A percentile compares a stretch with the other conserved stretches of the same genome.
phyloP scores from a whole-genome alignment of 1,139 yeast species.

The Candida sp. region DNA sequence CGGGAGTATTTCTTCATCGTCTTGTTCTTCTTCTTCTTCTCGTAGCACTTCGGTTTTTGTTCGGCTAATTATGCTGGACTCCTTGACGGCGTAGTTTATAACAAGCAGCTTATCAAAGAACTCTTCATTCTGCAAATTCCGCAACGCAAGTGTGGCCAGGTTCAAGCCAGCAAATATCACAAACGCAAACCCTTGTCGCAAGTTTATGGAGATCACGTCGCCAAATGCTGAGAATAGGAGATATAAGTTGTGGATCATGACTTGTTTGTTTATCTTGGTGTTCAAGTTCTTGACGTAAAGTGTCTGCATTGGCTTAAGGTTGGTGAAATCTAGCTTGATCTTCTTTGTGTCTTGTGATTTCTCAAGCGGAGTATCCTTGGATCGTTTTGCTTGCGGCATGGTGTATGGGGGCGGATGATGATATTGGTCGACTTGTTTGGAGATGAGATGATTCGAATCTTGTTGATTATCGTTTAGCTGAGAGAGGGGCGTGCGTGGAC shows the following conservation, averaged over 20 bases:
- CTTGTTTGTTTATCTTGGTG: slow-evolving; percentile 54
- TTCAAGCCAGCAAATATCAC: slow-evolving; percentile 54
- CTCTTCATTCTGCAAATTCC: slow-evolving; percentile 47
- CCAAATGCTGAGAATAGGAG: slow-evolving; percentile 71
- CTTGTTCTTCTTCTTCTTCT: slow-evolving; percentile 7
- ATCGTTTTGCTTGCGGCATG: slow-evolving; percentile 4
- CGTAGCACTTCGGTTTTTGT: slow-evolving; percentile 6
- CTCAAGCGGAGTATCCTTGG: neutral
- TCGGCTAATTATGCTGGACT: slow-evolving; percentile 30
- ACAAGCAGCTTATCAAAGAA: slow-evolving; percentile 63
- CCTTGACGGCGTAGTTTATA: slow-evolving; percentile 50
- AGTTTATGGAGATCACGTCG: slow-evolving; percentile 60
- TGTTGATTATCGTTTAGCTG: too few species aligned
- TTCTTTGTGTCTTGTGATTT: slow-evolving; percentile 8
- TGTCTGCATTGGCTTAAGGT: slow-evolving; percentile 41
- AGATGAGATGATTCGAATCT: neutral
- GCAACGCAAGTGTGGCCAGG: slow-evolving; percentile 58
- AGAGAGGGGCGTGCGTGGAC: too few species aligned
- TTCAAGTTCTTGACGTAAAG: slow-evolving; percentile 69
- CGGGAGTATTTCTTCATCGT: slow-evolving; percentile 13
- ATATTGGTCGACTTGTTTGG: neutral
- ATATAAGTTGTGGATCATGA: slow-evolving; percentile 60
- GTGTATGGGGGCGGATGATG: neutral
- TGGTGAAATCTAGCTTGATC: slow-evolving; percentile 12
- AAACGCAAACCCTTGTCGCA: slow-evolving; percentile 80